Percentiles rank a stretch among this genome's conserved stretches.
phyloP scores from a whole-genome alignment of 441 rosid genomes.

The Euphorbia corollata region DNA sequence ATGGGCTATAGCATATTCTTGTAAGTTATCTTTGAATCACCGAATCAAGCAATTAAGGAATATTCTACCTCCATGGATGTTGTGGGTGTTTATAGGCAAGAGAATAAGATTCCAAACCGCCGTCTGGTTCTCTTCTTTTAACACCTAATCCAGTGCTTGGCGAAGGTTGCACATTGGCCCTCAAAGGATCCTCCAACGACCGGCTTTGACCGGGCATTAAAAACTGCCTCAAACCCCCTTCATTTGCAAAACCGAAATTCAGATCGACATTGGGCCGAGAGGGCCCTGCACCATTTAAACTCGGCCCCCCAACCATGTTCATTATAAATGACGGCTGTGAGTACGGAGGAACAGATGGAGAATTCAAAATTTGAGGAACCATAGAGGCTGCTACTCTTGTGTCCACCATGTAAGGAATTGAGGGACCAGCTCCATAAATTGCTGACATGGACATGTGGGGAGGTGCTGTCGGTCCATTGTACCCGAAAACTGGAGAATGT shows the following conservation, averaged over 20 bases:
- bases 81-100: constrained; percentile 35
- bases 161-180: constrained; percentile 48
- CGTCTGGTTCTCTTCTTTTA: constrained; percentile 81
- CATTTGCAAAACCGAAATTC: constrained; percentile 55
- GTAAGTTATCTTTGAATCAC: constrained; percentile 14
- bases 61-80: constrained; percentile 64
- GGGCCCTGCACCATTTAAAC: constrained; percentile 22
- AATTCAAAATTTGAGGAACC: constrained; percentile 41
- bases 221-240: constrained; percentile 58
- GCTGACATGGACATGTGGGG: constrained; percentile 33
- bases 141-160: constrained; percentile 56
- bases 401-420: constrained; percentile 65
- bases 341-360: constrained; percentile 28
- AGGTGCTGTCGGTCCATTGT: constrained; percentile 37
- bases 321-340: constrained; percentile 59
- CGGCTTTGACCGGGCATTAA: constrained; percentile 52
- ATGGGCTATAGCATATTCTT: constrained; percentile 21
- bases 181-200: constrained; percentile 49
- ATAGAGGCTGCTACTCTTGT: constrained; percentile 53
- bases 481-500: constrained; percentile 56
- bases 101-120: constrained; percentile 58
- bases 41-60: constrained; percentile 13
- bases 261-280: constrained; percentile 60
- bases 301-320: constrained; percentile 40
- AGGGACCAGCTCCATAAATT: constrained; percentile 41